Percentiles rank a stretch among this genome's conserved stretches.
Conservation (phyloP, 1,284 basidiomycete genomes). For the Ceratobasidium sp. region DNA sequence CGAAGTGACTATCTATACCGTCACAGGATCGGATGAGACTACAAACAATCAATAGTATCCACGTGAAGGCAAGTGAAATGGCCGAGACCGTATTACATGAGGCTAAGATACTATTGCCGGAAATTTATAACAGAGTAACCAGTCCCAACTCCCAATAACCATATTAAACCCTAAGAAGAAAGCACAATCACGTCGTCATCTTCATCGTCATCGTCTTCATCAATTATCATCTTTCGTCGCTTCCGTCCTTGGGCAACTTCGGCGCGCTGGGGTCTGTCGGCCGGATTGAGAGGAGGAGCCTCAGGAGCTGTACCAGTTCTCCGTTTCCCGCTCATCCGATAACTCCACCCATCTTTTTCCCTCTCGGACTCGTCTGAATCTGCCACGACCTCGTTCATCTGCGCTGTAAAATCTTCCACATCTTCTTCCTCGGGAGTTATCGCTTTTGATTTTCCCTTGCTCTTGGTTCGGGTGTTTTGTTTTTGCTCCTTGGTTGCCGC, state of each 20-base stretch:
- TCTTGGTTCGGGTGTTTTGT: slow-evolving; percentile 42
- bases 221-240: slow-evolving; percentile 24
- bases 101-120: too few relatives aligned
- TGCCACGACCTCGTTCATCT: slow-evolving; percentile 35
- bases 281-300: not conserved
- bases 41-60: not conserved
- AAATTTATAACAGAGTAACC: not conserved
- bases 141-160: too few relatives aligned
- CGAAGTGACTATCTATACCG: not conserved
- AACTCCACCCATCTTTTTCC: slow-evolving; percentile 51
- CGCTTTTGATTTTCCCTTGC: slow-evolving; percentile 43
- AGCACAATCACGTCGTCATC: slow-evolving; percentile 49
- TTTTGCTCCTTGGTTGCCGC: slow-evolving; percentile 42
- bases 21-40: not conserved
- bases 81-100: too few relatives aligned
- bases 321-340: slow-evolving; percentile 49
- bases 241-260: not conserved
- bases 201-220: slow-evolving; percentile 52
- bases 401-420: slow-evolving; percentile 46
- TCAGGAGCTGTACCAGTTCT: not conserved
- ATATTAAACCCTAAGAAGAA: slow-evolving; percentile 6
- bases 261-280: not conserved
- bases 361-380: slow-evolving; percentile 45
- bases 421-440: slow-evolving; percentile 43
- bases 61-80: not conserved